A percentile compares a stretch with the other conserved stretches of the same genome.
These are phyloP conservation scores for Phialemonium atrogriseum DNA, from an alignment of 2,329 filamentous ascomycete genomes.

Conservation along the genomic window DNA sequence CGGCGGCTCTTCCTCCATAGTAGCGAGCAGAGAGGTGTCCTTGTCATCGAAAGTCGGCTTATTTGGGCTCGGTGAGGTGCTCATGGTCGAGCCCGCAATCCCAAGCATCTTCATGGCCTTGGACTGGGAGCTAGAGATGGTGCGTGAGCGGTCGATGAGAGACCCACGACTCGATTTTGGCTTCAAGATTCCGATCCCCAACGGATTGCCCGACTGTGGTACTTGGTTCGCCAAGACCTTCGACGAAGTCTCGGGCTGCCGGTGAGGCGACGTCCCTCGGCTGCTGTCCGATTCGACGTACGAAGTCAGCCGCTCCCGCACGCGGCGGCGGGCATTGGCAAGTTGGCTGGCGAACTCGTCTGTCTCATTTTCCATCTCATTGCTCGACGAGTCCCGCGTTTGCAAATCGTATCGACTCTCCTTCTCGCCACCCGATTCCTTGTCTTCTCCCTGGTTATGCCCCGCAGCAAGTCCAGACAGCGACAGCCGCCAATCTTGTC, in stretches of 20 bases:
- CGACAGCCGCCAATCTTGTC: slow-evolving; percentile 16
- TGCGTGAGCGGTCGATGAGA: slow-evolving; percentile 37
- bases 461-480: slow-evolving; percentile 6
- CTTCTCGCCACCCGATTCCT: too few species aligned
- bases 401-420: too few species aligned
- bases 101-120: slow-evolving; percentile 58
- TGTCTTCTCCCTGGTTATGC: slow-evolving; percentile 1
- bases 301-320: slow-evolving; percentile 65
- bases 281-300: slow-evolving; percentile 56
- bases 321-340: slow-evolving; percentile 59
- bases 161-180: slow-evolving; percentile 62
- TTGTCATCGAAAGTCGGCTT: slow-evolving; percentile 28
- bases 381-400: slow-evolving; percentile 10
- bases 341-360: slow-evolving; percentile 69
- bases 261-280: slow-evolving; percentile 31
- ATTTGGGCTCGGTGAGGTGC: slow-evolving; percentile 28
- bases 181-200: slow-evolving; percentile 56
- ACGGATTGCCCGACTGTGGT: slow-evolving; percentile 6
- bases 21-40: slow-evolving; percentile 13
- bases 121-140: slow-evolving; percentile 31
- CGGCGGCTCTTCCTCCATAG: slow-evolving; percentile 17
- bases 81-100: slow-evolving; percentile 35
- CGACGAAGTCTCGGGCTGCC: slow-evolving; percentile 24
- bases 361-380: slow-evolving; percentile 39
- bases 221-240: slow-evolving; percentile 18